These are phyloP conservation scores for Neophaeococcomyces mojaviensis DNA, from an alignment of 2,329 filamentous ascomycete genomes.

Conservation along the genomic window DNA sequence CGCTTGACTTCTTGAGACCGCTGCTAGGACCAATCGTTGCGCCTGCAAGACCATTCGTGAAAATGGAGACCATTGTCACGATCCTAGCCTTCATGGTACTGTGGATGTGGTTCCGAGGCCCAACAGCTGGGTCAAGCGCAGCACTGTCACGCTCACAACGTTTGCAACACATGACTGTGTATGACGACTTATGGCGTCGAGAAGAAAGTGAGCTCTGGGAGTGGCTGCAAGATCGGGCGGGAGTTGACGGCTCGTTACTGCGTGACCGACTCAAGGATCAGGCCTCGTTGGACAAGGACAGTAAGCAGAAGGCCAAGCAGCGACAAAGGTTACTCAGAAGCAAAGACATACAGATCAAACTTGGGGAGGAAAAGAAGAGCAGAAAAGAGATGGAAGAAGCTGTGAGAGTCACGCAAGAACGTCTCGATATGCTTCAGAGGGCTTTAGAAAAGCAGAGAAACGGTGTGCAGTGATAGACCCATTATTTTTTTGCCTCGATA, in stretches of 20 bases:
- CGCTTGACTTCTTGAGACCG: conserved; percentile 68
- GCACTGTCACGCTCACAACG: conserved; percentile 52
- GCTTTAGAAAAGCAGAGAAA: conserved; percentile 50
- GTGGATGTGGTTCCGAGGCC: conserved; percentile 61
- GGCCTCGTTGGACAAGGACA: conserved; percentile 14
- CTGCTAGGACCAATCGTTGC: conserved; percentile 63
- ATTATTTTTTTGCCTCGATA: background rate
- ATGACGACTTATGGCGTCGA: conserved; percentile 84
- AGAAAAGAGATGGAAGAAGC: conserved; percentile 70
- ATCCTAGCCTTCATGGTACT: conserved; percentile 67
- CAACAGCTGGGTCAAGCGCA: conserved; percentile 25
- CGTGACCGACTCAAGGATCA: conserved; percentile 25
- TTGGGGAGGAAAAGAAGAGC: conserved; percentile 61
- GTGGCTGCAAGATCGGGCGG: conserved; percentile 82
- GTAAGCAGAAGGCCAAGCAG: conserved; percentile 13
- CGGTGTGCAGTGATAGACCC: background rate
- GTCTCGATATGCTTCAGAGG: conserved; percentile 66
- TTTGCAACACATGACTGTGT: conserved; percentile 54
- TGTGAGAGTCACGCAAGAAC: conserved; percentile 79
- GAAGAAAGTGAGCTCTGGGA: conserved; percentile 89
- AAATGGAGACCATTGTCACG: conserved; percentile 68
- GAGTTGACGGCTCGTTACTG: conserved; percentile 52
- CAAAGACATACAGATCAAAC: conserved; percentile 47
- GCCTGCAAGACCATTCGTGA: conserved; percentile 63
- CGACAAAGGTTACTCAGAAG: conserved; percentile 26